phyloP scores from a whole-genome alignment of 1,139 yeast genomes.

The Saccharomyces hybrid region DNA sequence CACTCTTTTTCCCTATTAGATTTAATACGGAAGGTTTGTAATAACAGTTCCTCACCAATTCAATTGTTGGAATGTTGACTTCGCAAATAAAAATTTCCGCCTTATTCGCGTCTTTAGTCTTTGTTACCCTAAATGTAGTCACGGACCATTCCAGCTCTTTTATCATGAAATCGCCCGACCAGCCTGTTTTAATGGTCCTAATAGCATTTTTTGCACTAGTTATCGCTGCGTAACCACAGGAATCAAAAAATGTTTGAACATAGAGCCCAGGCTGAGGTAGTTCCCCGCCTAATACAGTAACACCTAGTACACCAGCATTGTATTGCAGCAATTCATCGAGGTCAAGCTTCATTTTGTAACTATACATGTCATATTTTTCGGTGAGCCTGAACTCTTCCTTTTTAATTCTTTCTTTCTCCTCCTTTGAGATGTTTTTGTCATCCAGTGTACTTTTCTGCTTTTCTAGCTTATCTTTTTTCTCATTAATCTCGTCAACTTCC shows the following conservation, averaged over 20 bases:
- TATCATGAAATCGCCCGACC: constrained; percentile 61
- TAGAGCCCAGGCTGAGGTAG: constrained; percentile 47
- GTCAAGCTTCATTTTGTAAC: constrained; percentile 49
- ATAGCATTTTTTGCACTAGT: constrained; percentile 42
- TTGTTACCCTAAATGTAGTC: constrained; percentile 52
- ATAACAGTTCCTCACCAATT: constrained; percentile 59
- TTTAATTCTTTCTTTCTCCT: constrained; percentile 17
- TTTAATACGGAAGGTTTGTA: constrained; percentile 47
- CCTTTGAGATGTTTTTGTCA: constrained; percentile 23
- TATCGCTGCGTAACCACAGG: constrained; percentile 53
- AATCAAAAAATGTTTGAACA: constrained; percentile 69
- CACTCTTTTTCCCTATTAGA: constrained; percentile 40
- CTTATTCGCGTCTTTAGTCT: constrained; percentile 45
- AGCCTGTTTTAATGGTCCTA: constrained; percentile 40
- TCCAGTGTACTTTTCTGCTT: constrained; percentile 24
- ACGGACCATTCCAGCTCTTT: constrained; percentile 71
- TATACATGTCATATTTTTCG: constrained; percentile 36
- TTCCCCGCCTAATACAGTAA: constrained; percentile 52
- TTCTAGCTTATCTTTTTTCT: constrained; percentile 30
- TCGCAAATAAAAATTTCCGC: constrained; percentile 57
- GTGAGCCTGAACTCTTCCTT: constrained; percentile 31
- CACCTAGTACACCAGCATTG: constrained; percentile 67
- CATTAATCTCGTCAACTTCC: constrained; percentile 44
- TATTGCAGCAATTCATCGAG: constrained; percentile 54
- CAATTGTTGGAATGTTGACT: constrained; percentile 55